Evolutionary conservation across 495 filamentous ascomycete genomes (phyloP).

Genomic region (Beverwykella pulmonaria): DNA sequence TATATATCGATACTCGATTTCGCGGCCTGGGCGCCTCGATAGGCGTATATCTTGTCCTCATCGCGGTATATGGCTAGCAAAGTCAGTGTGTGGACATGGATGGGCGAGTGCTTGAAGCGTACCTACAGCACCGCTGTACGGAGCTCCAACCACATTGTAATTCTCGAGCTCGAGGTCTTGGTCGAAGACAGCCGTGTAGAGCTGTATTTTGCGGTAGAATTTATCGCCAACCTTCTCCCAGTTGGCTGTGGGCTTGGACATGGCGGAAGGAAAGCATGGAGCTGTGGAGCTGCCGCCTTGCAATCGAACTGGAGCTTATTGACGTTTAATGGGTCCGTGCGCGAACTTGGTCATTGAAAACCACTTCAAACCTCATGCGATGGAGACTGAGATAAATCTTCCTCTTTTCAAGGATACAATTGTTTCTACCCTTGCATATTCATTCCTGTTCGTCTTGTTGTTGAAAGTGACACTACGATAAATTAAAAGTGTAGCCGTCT

Average conservation of each 20-base stretch:
- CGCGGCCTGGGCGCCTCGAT: constrained; percentile 67
- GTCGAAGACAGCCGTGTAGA: constrained; percentile 91
- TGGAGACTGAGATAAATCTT: too few relatives aligned
- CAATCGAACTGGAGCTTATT: background rate
- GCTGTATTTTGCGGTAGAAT: constrained; percentile 90
- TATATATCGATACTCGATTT: constrained; percentile 93
- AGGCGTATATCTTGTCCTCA: constrained; percentile 77
- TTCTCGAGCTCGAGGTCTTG: constrained; percentile 92
- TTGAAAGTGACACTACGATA: too few relatives aligned
- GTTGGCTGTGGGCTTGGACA: constrained; percentile 74
- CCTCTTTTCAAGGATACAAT: too few relatives aligned
- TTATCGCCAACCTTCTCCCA: constrained; percentile 91
- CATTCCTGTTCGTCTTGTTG: too few relatives aligned
- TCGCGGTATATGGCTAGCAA: constrained; percentile 80
- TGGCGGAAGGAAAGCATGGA: constrained; percentile 14
- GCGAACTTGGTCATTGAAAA: background rate
- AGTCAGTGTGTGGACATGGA: constrained; percentile 5
- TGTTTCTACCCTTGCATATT: too few relatives aligned
- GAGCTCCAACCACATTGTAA: constrained; percentile 87
- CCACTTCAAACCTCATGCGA: too few relatives aligned
- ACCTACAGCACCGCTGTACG: constrained; percentile 94
- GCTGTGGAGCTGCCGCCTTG: background rate
- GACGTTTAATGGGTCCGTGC: background rate
- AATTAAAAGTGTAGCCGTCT: too few relatives aligned
- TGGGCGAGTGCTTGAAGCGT: constrained; percentile 43